Percentiles rank a stretch among this genome's conserved stretches.
Conservation (phyloP, 2,329 filamentous ascomycete genomes). For the Colletotrichum tofieldiae region DNA sequence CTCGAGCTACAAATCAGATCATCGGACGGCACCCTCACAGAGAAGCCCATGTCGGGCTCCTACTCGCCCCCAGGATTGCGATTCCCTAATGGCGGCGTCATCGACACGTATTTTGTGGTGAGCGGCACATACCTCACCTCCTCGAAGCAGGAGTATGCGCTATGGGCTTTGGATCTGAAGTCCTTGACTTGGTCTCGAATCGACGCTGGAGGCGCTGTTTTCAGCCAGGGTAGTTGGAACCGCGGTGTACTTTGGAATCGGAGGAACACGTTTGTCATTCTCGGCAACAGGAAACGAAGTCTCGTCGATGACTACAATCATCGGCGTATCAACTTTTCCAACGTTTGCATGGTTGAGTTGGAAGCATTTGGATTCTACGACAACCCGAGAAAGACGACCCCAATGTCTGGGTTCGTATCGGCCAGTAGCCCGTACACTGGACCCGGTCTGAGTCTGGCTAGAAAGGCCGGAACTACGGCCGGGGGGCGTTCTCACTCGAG, state of each 20-base stretch:
- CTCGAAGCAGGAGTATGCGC: constrained; percentile 96
- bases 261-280: constrained; percentile 94
- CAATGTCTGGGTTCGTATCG: constrained; percentile 88
- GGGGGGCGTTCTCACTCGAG: constrained; percentile 83
- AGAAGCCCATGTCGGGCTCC: constrained; percentile 89
- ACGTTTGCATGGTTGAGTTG: constrained; percentile 96
- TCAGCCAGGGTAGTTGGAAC: constrained; percentile 98
- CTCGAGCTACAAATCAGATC: constrained; percentile 91
- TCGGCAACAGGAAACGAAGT: constrained; percentile 93
- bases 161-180: constrained; percentile 93
- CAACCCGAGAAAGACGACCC: constrained; percentile 85
- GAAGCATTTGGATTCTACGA: constrained; percentile 98
- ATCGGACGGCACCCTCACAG: constrained; percentile 85
- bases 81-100: constrained; percentile 95
- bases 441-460: constrained; percentile 69
- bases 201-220: constrained; percentile 93
- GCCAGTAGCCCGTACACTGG: constrained; percentile 80
- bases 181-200: constrained; percentile 95
- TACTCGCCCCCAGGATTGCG: constrained; percentile 93
- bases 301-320: constrained; percentile 99
- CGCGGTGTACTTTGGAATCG: constrained; percentile 93
- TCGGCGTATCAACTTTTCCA: constrained; percentile 95
- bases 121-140: constrained; percentile 98
- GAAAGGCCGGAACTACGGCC: constrained; percentile 76
- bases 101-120: constrained; percentile 96